A percentile compares a stretch with the other conserved stretches of the same genome.
These are phyloP conservation scores for Symbiodinium natans DNA, from an alignment of 73 alveolate genomes.

Conservation along the genomic window DNA sequence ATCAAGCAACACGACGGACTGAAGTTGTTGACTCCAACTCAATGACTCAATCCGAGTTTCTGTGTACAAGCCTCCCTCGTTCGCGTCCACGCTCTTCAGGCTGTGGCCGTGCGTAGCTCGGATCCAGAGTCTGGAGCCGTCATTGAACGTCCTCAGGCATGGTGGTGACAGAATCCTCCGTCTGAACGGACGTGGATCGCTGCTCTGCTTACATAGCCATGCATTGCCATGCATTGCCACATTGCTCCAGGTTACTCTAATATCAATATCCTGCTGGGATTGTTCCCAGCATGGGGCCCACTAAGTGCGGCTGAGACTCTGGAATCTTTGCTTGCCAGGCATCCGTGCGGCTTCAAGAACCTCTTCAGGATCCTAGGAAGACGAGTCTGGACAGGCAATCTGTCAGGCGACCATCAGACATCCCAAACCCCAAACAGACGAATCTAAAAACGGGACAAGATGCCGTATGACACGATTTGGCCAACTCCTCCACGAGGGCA, in stretches of 20 bases:
- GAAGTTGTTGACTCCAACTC: too few relatives aligned
- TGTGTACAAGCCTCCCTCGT: background rate
- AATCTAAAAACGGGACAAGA: too few relatives aligned
- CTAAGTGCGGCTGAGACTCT: background rate
- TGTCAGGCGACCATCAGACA: background rate
- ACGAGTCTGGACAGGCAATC: too few relatives aligned
- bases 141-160: constrained; percentile 32
- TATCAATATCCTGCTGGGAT: too few relatives aligned
- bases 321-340: constrained; percentile 87
- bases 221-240: background rate
- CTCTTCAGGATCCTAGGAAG: background rate
- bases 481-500: constrained; percentile 85
- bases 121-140: constrained; percentile 31
- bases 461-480: constrained; percentile 24
- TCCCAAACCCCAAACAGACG: too few relatives aligned
- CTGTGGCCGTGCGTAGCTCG: constrained; percentile 90
- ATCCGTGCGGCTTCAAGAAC: constrained; percentile 27
- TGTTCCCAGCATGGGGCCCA: too few relatives aligned
- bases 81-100: constrained; percentile 64
- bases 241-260: too few relatives aligned
- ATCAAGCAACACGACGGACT: too few relatives aligned
- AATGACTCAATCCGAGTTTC: constrained; percentile 5
- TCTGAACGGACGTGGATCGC: too few relatives aligned
- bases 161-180: too few relatives aligned
- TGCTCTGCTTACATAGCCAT: too few relatives aligned